Base-by-base conservation (phyloP, 805 yeast genomes). In the Monosporozyma aquatica region DNA sequence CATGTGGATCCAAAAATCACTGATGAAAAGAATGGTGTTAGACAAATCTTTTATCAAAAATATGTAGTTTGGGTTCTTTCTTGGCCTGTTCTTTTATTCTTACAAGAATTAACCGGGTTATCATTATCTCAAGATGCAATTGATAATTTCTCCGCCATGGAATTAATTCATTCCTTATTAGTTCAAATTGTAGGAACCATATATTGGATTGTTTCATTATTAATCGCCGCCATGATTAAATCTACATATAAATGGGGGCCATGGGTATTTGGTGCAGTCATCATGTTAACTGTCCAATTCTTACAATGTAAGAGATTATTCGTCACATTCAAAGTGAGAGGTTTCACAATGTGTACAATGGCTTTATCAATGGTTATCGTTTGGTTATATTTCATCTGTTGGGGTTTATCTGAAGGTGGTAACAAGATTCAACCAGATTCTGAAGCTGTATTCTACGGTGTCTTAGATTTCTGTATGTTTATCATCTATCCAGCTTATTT, bases 161-260 rank as follows among this genome's bases (percentile, higher is more conserved):
- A 44, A 20, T 21, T 35, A n/a, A 34, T 44, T 32, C 47, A 41
- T 37, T 44, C 47, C 17, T 21, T 44, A 13, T 21, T 41, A 38
- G 53, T 71, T 14, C 72, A 72, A 51, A 48, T 69, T n/a, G 52
- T 68, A 24, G 62, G 70, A n/a, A 59, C 65, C 37, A 75, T 67
- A 54, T 67, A 72, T 17, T 71, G 57, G 48, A 71, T 68, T 23
- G 64, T 72, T 44, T 68, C 71, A 38, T 61, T 69, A 22, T 64
- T 72, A 52, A 60, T 71, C 51, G 75, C 71, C 50, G 48, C 62
- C 32, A 56, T 72, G 33, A 68, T 72, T 38, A 51, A 55, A 35
- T 65, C 75, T n/a, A 61, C 71, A 15, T 92, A 92, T 62, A 51
- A 66, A 29, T 75, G 77, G 51, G 90, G 83, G 58, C 71, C 80